Evolutionary conservation across 441 rosid genomes (phyloP), one percentile per base, ranked within the genome.

Genomic region (Geranium incanum): DNA sequence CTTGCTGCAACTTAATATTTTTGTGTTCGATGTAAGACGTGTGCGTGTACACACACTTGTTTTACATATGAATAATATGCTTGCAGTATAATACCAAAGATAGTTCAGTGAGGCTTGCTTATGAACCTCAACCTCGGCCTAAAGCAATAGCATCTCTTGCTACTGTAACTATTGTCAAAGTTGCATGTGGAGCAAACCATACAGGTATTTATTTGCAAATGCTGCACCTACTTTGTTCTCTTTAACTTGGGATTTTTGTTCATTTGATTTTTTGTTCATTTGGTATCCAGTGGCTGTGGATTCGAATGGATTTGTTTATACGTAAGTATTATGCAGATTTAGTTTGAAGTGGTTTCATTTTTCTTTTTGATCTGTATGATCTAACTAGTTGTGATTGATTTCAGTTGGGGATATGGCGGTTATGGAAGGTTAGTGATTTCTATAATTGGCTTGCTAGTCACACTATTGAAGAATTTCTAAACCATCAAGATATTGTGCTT

Each of bases 391-490:
- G 36, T 78, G 37, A 52, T 48, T 71, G 39, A 60, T 71, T 8
- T 74, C 77, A 95, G 99, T 84, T 95, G 99, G 98, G 99, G 98
- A 69, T 92, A 75, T 72, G 99, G 99, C 74, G 99, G 99, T 72
- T 91, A 92, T 88, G 98, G 99, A 82, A 94, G 98, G 97, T 94
- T 77, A 68, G 92, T 82, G 66, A 28, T 62, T 21, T 41, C 73
- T 69, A 23, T 66, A 18, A 23, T 5, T 11, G 68, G 66, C 12
- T 70, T 72, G 62, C 37, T 67, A 37, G 48, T 70, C 65, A 45
- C 41, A n/a, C 36, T 28, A 4, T 62, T 67, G 38, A 28, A 36
- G 28, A 59, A 36, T 71, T 67, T 50, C 57, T n/a, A 28, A 67
- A 66, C 45, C 2, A 36, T 70, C 65, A 15, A 28, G 66, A 19